Conservation (phyloP, 1,284 basidiomycete species). For the Xerocomus nothofagi region DNA sequence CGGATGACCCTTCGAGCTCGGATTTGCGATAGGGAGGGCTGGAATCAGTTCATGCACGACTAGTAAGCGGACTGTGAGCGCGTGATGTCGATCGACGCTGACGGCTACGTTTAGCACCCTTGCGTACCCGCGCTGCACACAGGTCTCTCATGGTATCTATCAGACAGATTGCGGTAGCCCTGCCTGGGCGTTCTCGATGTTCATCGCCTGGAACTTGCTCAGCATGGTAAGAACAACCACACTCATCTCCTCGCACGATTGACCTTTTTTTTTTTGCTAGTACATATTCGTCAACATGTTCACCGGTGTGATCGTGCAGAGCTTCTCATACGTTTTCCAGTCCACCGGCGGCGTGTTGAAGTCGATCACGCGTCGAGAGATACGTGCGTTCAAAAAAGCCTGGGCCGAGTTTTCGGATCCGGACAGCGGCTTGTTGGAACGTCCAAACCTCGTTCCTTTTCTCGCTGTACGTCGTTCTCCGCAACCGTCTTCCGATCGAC, state of each 20-base stretch:
- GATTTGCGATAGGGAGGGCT: slow-evolving; percentile 66
- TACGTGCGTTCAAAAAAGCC: slow-evolving; percentile 91
- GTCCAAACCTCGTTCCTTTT: slow-evolving; percentile 74
- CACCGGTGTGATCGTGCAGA: slow-evolving; percentile 95
- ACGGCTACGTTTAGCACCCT: slow-evolving; percentile 52
- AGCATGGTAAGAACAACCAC: slow-evolving; percentile 74
- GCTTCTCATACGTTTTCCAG: slow-evolving; percentile 96
- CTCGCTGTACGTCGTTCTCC: slow-evolving; percentile 61
- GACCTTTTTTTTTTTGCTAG: slow-evolving; percentile 39
- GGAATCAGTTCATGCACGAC: slow-evolving; percentile 97
- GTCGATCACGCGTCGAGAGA: slow-evolving; percentile 85
- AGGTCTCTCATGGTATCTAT: slow-evolving; percentile 40
- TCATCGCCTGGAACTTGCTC: slow-evolving; percentile 95
- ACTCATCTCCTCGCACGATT: not conserved
- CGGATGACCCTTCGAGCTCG: slow-evolving; percentile 7
- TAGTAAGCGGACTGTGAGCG: slow-evolving; percentile 56
- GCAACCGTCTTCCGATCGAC: not conserved
- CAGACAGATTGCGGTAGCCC: slow-evolving; percentile 90
- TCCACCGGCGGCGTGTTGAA: slow-evolving; percentile 73
- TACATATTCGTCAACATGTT: slow-evolving; percentile 97
- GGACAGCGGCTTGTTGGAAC: slow-evolving; percentile 78
- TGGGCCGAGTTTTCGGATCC: slow-evolving; percentile 87
- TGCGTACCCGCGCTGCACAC: slow-evolving; percentile 81
- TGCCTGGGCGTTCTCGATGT: slow-evolving; percentile 84
- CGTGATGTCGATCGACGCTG: slow-evolving; percentile 3